Evolutionary conservation across 257 asterid genomes (phyloP).

Genomic region (Cynanchum wilfordii): DNA sequence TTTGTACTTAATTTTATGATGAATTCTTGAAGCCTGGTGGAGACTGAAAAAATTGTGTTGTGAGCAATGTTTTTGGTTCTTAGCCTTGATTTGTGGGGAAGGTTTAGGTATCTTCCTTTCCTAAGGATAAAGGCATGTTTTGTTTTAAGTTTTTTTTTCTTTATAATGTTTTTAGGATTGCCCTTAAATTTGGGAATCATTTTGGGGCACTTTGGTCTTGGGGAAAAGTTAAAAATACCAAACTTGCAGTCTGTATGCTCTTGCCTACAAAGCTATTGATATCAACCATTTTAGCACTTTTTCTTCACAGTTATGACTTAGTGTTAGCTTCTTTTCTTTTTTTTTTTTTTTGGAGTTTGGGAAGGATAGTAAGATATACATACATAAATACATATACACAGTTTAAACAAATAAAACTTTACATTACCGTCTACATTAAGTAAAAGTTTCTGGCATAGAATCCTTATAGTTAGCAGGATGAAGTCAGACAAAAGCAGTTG

Average conservation of each 20-base stretch:
- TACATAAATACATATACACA: too few relatives aligned
- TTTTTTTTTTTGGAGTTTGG: neutral
- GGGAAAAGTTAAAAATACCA: slow-evolving; percentile 25
- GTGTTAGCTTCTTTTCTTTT: neutral
- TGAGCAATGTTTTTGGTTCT: slow-evolving; percentile 18
- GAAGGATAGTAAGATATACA: neutral
- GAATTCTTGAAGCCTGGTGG: slow-evolving; percentile 1
- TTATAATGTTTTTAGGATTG: neutral
- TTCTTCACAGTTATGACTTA: neutral
- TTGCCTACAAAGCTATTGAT: slow-evolving; percentile 12
- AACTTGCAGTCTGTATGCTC: slow-evolving; percentile 21
- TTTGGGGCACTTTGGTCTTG: neutral
- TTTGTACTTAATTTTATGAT: slow-evolving; percentile 17
- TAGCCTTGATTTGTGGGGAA: slow-evolving; percentile 36
- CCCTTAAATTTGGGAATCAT: neutral
- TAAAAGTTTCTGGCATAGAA: neutral
- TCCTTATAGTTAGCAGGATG: neutral
- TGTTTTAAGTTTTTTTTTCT: neutral
- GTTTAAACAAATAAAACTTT: too few relatives aligned
- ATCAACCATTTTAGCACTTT: neutral
- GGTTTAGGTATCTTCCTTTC: slow-evolving; percentile 87
- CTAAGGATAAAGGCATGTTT: slow-evolving; percentile 53
- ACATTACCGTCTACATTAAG: neutral
- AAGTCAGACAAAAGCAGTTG: neutral
- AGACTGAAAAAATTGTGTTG: slow-evolving; percentile 4